Conservation (phyloP, 768 basidiomycete genomes). For the Kwoniella dejecticola region DNA sequence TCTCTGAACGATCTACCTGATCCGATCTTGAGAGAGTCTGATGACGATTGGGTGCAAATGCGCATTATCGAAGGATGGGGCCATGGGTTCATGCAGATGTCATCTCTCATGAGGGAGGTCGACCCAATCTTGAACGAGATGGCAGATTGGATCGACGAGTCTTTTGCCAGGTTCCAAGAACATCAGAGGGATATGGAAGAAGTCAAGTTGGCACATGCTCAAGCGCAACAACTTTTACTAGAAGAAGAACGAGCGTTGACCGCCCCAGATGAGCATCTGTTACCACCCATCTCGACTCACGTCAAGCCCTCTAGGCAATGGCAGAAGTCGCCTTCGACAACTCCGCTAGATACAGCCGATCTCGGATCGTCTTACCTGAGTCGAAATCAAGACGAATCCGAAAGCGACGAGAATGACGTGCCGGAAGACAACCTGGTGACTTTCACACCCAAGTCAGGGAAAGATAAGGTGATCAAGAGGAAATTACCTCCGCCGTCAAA, state of each 20-base stretch:
- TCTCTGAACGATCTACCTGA: slow-evolving; percentile 29
- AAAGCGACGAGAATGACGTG: slow-evolving; percentile 57
- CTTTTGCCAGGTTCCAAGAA: slow-evolving; percentile 60
- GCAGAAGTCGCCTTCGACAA: slow-evolving; percentile 31
- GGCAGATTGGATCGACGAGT: slow-evolving; percentile 86
- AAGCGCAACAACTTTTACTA: slow-evolving; percentile 40
- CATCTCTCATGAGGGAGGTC: slow-evolving; percentile 76
- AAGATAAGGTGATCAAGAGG: slow-evolving; percentile 37
- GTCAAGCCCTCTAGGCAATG: slow-evolving; percentile 48
- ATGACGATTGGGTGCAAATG: slow-evolving; percentile 88
- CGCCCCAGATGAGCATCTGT: slow-evolving; percentile 27
- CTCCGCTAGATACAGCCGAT: slow-evolving; percentile 46
- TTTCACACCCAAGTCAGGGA: slow-evolving; percentile 65
- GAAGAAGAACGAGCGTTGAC: slow-evolving; percentile 31
- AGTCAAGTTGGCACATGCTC: slow-evolving; percentile 34
- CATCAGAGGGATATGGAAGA: slow-evolving; percentile 39
- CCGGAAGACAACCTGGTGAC: slow-evolving; percentile 68
- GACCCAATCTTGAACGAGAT: slow-evolving; percentile 75
- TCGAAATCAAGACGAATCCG: slow-evolving; percentile 44
- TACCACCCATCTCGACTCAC: slow-evolving; percentile 31
- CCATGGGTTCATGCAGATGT: slow-evolving; percentile 96
- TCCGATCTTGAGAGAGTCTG: slow-evolving; percentile 61
- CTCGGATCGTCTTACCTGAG: slow-evolving; percentile 17
- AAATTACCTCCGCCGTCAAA: slow-evolving; percentile 33
- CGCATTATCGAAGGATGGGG: slow-evolving; percentile 95